Base-by-base conservation (phyloP, 805 yeast species). In the Yarrowia osloensis region DNA sequence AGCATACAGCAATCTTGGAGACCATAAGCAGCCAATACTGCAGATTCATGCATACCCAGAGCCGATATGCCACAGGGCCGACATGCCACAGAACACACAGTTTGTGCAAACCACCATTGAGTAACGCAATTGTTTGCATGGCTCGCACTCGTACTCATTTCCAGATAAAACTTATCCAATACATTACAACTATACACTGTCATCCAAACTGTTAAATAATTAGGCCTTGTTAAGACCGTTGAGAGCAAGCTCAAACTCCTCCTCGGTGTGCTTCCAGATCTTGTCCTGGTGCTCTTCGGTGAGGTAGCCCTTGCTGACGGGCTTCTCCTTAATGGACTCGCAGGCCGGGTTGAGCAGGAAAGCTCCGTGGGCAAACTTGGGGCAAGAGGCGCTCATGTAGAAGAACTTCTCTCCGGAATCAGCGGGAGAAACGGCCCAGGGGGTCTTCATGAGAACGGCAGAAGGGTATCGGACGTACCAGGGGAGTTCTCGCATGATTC, bases 221-320 rank as follows among this genome's bases (percentile, higher is more conserved):
- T 33, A 50, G 29, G 54, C 54, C 54, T 50, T 50, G 57, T 50
- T 50, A 8, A 50, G 57, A 19, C 63, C 63, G 37, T 61, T 61
- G n/a, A 61, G 66, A 44, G 71, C 71, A 1, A 44, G 15, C n/a
- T 67, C 47, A 40, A 71, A 68, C 24, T 67, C 37, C 40, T 72
- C 72, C 66, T 70, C 68, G 26, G 73, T 70, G 46, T 72, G 74
- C 21, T 54, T 50, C 74, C 74, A 72, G 29, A 70, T 72, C 62
- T 62, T 73, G 15, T 71, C 72, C 67, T 73, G 73, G 52, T 68
- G 57, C 21, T 70, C 70, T 21, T 67, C 63, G 6, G 68, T 22
- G 6, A 70, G 50, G 35, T 42, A 68, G 13, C 67, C 66, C 65
- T 69, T 69, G 31, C 47, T 37, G 44, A 61, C 68, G 17, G 67